A percentile compares a stretch with the other conserved stretches of the same genome.
These are phyloP conservation scores for Yamagishiella unicocca DNA, from an alignment of 139 green algal genomes.

Conservation along the genomic window DNA sequence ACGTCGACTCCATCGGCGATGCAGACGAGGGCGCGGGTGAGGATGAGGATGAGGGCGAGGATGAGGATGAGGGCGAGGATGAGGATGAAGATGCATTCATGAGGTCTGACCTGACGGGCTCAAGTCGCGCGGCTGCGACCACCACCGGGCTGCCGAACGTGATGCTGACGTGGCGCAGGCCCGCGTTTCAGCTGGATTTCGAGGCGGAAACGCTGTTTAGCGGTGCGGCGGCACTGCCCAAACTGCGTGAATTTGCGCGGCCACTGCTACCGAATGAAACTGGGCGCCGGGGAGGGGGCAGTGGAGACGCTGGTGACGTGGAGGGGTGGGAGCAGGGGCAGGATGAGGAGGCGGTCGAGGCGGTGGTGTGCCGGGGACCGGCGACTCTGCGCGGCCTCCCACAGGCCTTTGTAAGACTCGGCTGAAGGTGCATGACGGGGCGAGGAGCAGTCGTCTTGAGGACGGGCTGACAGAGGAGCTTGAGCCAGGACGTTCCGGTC, in stretches of 20 bases:
- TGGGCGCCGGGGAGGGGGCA: neutral
- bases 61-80: neutral
- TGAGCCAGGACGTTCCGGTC: too few relatives aligned
- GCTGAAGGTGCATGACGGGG: too few relatives aligned
- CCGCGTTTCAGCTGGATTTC: neutral
- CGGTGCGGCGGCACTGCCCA: slow-evolving; percentile 4
- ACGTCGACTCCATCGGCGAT: neutral
- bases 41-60: neutral
- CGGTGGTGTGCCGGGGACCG: slow-evolving; percentile 4
- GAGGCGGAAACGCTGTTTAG: slow-evolving; percentile 23
- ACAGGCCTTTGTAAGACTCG: neutral
- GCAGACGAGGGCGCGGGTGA: neutral
- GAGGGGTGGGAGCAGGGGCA: neutral
- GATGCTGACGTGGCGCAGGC: neutral
- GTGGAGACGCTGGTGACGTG: neutral
- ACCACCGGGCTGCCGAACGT: neutral
- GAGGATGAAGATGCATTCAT: neutral
- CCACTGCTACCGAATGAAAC: neutral
- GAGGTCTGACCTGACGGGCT: too few relatives aligned
- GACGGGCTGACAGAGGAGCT: too few relatives aligned
- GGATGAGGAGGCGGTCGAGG: neutral
- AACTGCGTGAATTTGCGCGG: neutral
- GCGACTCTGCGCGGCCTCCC: neutral
- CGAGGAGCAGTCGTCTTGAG: too few relatives aligned
- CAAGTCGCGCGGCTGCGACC: neutral